phyloP scores from a whole-genome alignment of 805 yeast species.

The Lipomyces starkeyi region DNA sequence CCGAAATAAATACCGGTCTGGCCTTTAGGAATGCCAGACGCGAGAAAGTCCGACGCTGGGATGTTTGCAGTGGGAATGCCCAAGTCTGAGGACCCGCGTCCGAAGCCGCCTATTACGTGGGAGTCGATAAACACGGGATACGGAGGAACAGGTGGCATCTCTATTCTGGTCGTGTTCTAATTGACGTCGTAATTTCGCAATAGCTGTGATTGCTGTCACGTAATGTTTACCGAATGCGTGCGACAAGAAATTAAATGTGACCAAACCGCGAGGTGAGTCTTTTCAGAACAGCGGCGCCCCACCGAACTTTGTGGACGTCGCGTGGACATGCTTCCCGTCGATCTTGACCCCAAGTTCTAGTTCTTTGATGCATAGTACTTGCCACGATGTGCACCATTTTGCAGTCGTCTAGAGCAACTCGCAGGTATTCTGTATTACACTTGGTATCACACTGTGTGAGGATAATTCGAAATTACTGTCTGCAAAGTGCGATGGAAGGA shows the following conservation, averaged over 20 bases:
- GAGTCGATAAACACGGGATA: conserved; percentile 47
- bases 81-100: conserved; percentile 90
- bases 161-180: background rate
- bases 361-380: background rate
- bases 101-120: conserved; percentile 80
- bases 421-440: too few species aligned
- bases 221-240: background rate
- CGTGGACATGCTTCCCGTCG: background rate
- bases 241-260: background rate
- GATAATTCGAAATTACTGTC: too few species aligned
- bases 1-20: conserved; percentile 93
- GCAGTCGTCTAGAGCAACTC: too few species aligned
- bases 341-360: background rate
- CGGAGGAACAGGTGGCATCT: conserved; percentile 44
- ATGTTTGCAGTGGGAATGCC: conserved; percentile 79
- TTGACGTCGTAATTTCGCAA: background rate
- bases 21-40: conserved; percentile 51
- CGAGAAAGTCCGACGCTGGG: conserved; percentile 53
- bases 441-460: too few species aligned
- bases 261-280: too few species aligned
- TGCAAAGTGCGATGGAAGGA: too few species aligned
- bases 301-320: background rate
- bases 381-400: too few species aligned
- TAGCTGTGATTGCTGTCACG: background rate
- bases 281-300: background rate